Evolutionary conservation across 2,329 filamentous ascomycete genomes (phyloP), one percentile per base, ranked within the genome.

Genomic region (Lomentospora prolificans): DNA sequence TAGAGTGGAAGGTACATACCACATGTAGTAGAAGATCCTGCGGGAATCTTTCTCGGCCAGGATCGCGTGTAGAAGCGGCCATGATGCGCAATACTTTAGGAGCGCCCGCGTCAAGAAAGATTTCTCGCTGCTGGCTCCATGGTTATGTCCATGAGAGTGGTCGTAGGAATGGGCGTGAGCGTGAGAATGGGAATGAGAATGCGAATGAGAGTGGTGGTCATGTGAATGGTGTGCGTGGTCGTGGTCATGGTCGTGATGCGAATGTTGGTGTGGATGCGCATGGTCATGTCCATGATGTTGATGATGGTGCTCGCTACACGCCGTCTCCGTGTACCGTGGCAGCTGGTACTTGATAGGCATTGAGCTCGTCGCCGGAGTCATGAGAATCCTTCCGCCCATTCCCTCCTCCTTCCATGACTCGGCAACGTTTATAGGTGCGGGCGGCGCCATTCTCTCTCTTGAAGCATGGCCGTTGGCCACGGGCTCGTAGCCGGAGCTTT

Each of bases 1-100:
- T 14, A 9, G 12, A 27, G 22, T n/a, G 14, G 14, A 14, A 2
- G 17, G 6, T 5, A 24, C 85, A 65, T 75, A 95, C 88, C 79
- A 81, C 83, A 96, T 96, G 64, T 97, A 99, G 70, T 99, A 99
- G 62, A 96, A 95, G 60, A 99, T 97, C 48, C 92, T 83, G 57
- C 94, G 81, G 14, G 92, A 97, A 68, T 99, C 92, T 64, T 90
- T 90, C 65, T 97, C 92, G 12, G 85, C 82, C 63, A 99, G 72
- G 57, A 99, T 90, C 55, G 89, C 86, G 66, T 96, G 85, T 17
- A 96, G 64, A 31, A 97, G 77, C 0, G 92, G 91, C 67, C 86
- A 89, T 25, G 77, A 76, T 51, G 86, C 79, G 9, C 85, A 86
- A 55, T 81, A 77, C 0, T 78, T 78, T n/a, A 97, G 75, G 3